These are phyloP conservation scores for Nannochloris sp. DNA, from an alignment of 139 green algal species.

Conservation along the genomic window DNA sequence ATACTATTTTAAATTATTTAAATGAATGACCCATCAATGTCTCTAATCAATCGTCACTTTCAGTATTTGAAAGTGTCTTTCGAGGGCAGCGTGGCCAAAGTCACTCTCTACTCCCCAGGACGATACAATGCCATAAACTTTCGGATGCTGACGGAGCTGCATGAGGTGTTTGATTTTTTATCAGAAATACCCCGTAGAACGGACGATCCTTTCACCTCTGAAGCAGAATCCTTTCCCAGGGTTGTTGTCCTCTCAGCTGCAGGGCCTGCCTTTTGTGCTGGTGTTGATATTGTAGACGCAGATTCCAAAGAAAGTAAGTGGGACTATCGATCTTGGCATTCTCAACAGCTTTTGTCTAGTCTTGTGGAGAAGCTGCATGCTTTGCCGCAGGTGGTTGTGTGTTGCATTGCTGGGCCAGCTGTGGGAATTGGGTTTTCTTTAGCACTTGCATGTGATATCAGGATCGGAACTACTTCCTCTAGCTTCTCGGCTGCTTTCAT, in stretches of 20 bases:
- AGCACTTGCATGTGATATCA: constrained; percentile 20
- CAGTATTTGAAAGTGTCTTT: too few relatives aligned
- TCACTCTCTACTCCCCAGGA: too few relatives aligned
- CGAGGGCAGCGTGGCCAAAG: too few relatives aligned
- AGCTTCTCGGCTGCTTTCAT: constrained; percentile 24
- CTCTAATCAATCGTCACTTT: too few relatives aligned
- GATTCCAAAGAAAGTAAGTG: constrained; percentile 6
- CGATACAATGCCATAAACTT: too few relatives aligned
- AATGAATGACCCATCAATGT: too few relatives aligned
- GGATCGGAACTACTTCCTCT: constrained; percentile 7
- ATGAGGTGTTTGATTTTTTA: too few relatives aligned
- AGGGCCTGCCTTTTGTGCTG: constrained; percentile 17
- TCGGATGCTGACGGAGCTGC: too few relatives aligned
- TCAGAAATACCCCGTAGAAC: too few relatives aligned
- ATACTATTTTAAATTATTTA: too few relatives aligned
- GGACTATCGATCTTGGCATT: constrained; percentile 27
- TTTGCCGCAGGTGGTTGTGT: constrained; percentile 12
- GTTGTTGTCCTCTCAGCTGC: constrained; percentile 15
- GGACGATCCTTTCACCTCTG: too few relatives aligned
- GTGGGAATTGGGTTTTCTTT: constrained; percentile 20
- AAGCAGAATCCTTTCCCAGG: constrained; percentile 3
- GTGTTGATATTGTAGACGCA: constrained; percentile 24
- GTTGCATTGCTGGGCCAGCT: constrained; percentile 6
- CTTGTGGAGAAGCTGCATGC: constrained; percentile 24
- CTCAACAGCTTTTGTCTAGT: constrained; percentile 24